Evolutionary conservation across 176 grass and related monocot species (phyloP).

Genomic region (Raddia distichophylla): DNA sequence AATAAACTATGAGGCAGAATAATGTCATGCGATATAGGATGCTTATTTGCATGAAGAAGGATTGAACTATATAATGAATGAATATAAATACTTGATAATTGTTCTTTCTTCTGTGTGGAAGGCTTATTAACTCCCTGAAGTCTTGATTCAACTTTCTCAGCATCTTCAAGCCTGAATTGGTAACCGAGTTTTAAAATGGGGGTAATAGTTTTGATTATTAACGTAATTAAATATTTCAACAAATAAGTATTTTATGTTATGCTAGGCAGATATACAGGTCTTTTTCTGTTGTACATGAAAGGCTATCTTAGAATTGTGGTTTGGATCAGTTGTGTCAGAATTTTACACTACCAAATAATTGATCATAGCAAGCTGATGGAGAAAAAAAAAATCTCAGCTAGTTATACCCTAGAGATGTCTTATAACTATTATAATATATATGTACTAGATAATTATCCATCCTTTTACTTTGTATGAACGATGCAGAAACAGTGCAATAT

Average conservation of each 20-base stretch:
- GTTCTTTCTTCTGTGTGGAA: not conserved
- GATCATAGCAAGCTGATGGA: not conserved
- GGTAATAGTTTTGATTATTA: not conserved
- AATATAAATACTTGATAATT: not conserved
- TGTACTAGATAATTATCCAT: too few species aligned
- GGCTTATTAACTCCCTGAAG: not conserved
- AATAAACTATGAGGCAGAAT: not conserved
- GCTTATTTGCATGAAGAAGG: not conserved
- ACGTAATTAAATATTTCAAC: not conserved
- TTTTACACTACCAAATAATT: not conserved
- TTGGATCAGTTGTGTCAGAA: conserved; percentile 11
- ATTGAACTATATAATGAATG: not conserved
- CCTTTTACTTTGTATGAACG: too few species aligned
- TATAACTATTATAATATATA: too few species aligned
- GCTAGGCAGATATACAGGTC: not conserved
- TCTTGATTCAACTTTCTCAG: conserved; percentile 20
- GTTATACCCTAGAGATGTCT: not conserved
- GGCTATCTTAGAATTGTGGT: not conserved
- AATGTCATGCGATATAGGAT: not conserved
- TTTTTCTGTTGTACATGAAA: not conserved
- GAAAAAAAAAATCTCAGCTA: not conserved
- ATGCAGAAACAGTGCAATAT: too few species aligned
- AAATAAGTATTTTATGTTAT: not conserved
- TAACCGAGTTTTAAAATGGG: not conserved
- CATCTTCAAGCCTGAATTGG: not conserved